These are phyloP conservation scores for Chrysosporium queenslandicum DNA, from an alignment of 2,329 filamentous ascomycete genomes.

Conservation along the genomic window DNA sequence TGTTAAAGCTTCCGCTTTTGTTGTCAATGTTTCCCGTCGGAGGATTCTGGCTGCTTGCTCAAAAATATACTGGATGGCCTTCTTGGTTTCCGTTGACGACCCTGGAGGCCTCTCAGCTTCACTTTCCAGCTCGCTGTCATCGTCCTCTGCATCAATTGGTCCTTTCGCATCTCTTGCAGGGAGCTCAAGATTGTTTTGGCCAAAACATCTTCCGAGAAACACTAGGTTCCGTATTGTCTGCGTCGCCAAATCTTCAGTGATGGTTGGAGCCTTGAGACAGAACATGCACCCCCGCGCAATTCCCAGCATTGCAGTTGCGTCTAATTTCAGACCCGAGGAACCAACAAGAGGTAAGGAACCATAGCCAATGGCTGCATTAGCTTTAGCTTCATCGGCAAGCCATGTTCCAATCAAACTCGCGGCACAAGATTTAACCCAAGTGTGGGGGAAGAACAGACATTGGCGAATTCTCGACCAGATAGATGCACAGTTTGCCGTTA, in stretches of 20 bases:
- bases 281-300: slow-evolving; percentile 48
- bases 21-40: slow-evolving; percentile 60
- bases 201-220: slow-evolving; percentile 62
- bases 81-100: slow-evolving; percentile 39
- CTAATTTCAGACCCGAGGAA: slow-evolving; percentile 60
- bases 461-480: slow-evolving; percentile 62
- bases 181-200: slow-evolving; percentile 45
- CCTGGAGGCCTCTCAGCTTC: slow-evolving; percentile 37
- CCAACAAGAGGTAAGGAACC: slow-evolving; percentile 54
- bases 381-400: slow-evolving; percentile 65
- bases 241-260: slow-evolving; percentile 64
- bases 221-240: slow-evolving; percentile 73
- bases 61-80: slow-evolving; percentile 64
- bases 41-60: slow-evolving; percentile 68
- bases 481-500: slow-evolving; percentile 50
- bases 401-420: slow-evolving; percentile 66
- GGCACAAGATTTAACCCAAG: slow-evolving; percentile 65
- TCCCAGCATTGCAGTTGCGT: slow-evolving; percentile 52
- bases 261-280: slow-evolving; percentile 51
- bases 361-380: slow-evolving; percentile 46
- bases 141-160: slow-evolving; percentile 32
- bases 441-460: slow-evolving; percentile 61
- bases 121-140: slow-evolving; percentile 34
- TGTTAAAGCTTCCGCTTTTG: slow-evolving; percentile 51
- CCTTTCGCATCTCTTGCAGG: slow-evolving; percentile 35